phyloP scores from a whole-genome alignment of 139 green algal species.

The Diplosphaera chodatii region DNA sequence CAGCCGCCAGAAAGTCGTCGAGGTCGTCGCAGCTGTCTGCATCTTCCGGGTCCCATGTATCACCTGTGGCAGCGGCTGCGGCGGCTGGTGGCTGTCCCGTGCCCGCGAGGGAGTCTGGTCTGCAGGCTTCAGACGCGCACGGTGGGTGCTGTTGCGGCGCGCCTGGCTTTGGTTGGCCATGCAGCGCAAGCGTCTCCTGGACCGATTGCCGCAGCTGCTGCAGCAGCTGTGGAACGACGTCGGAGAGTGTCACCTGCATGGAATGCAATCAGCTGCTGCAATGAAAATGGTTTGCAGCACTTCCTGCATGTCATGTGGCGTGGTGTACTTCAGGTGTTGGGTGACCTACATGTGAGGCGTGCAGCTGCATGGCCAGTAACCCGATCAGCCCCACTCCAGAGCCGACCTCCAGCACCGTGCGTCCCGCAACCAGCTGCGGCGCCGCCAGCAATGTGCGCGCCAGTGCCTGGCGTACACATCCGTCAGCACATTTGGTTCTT shows the following conservation, averaged over 20 bases:
- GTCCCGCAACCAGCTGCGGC: neutral
- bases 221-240: neutral
- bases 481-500: too few relatives aligned
- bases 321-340: too few relatives aligned
- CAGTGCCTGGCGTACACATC: neutral
- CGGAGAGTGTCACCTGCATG: neutral
- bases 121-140: neutral
- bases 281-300: neutral
- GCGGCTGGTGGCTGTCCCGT: too few relatives aligned
- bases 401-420: neutral
- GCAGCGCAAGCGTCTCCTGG: neutral
- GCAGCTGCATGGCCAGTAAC: neutral
- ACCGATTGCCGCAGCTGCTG: neutral
- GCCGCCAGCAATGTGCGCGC: neutral
- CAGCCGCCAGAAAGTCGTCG: neutral
- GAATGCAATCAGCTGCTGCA: too few relatives aligned
- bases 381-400: neutral
- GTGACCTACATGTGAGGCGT: neutral
- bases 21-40: neutral
- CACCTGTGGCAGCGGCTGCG: neutral
- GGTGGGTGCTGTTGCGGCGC: neutral
- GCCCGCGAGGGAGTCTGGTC: too few relatives aligned
- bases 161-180: neutral
- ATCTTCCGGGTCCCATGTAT: neutral
- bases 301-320: too few relatives aligned